A percentile compares a stretch with the other conserved stretches of the same genome.
These are phyloP conservation scores for Ichthyophthirius multifiliis DNA, from an alignment of 169 alveolate species.

Conservation along the genomic window DNA sequence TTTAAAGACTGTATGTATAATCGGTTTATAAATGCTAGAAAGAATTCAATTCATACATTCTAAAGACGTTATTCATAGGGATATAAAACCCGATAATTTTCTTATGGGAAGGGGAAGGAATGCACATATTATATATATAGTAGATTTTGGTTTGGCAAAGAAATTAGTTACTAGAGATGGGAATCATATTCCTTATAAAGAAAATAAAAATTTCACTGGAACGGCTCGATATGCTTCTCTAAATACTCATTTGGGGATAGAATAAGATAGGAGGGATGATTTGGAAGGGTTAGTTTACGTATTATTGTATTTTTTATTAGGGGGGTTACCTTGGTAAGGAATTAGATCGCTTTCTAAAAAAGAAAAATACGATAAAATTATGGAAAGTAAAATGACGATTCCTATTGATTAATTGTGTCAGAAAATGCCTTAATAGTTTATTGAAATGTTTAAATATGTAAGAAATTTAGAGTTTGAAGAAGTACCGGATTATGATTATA, in stretches of 20 bases:
- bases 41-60: conserved; percentile 72
- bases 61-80: conserved; percentile 76
- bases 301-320: conserved; percentile 61
- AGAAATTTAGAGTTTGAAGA: conserved; percentile 57
- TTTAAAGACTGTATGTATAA: conserved; percentile 55
- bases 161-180: conserved; percentile 19
- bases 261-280: conserved; percentile 78
- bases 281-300: conserved; percentile 76
- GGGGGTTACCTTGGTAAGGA: conserved; percentile 76
- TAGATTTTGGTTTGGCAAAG: conserved; percentile 79
- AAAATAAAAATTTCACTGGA: conserved; percentile 69
- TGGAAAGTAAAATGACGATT: conserved; percentile 66
- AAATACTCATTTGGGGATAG: conserved; percentile 73
- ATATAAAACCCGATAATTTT: conserved; percentile 82
- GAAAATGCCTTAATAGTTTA: conserved; percentile 60
- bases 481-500: conserved; percentile 55
- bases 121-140: conserved; percentile 62
- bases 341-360: conserved; percentile 59
- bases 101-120: conserved; percentile 57
- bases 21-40: conserved; percentile 69
- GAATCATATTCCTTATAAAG: conserved; percentile 66
- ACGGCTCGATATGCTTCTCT: conserved; percentile 77
- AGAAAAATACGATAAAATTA: conserved; percentile 64
- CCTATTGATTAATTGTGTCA: conserved; percentile 53
- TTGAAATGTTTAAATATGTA: conserved; percentile 34